These are phyloP conservation scores for Phoenix roebelenii DNA, from an alignment of 176 grass and related monocot species.

Conservation along the genomic window DNA sequence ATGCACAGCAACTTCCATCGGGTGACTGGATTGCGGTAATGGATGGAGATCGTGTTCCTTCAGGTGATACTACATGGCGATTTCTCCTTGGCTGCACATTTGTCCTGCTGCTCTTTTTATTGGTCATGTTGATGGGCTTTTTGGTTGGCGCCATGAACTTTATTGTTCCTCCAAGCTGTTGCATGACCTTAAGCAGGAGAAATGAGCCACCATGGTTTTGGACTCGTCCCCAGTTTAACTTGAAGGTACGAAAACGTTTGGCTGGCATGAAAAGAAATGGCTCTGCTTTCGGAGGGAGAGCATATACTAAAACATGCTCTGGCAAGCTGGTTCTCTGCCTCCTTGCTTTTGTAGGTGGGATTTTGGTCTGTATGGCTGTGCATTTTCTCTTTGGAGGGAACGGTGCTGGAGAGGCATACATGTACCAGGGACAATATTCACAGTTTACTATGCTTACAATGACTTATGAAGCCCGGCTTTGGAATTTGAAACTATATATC, in stretches of 20 bases:
- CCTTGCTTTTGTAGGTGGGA: constrained; percentile 35
- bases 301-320: constrained; percentile 62
- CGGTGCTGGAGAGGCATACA: constrained; percentile 79
- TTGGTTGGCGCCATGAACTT: constrained; percentile 51
- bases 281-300: constrained; percentile 46
- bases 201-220: constrained; percentile 36
- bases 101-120: constrained; percentile 26
- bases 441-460: constrained; percentile 94
- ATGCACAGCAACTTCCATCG: constrained; percentile 56
- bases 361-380: constrained; percentile 65
- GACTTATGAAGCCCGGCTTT: constrained; percentile 92
- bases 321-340: constrained; percentile 59
- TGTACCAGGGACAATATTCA: constrained; percentile 58
- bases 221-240: constrained; percentile 52
- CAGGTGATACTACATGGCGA: constrained; percentile 62
- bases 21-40: constrained; percentile 91
- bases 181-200: constrained; percentile 41
- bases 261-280: constrained; percentile 43
- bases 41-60: constrained; percentile 94
- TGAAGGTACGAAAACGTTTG: constrained; percentile 53
- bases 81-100: constrained; percentile 52
- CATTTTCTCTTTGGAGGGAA: constrained; percentile 71
- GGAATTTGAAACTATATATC: constrained; percentile 90
- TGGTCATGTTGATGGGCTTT: constrained; percentile 58
- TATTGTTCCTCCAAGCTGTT: constrained; percentile 34